Evolutionary conservation across 768 basidiomycete species (phyloP).

Genomic region (Suillus clintonianus): DNA sequence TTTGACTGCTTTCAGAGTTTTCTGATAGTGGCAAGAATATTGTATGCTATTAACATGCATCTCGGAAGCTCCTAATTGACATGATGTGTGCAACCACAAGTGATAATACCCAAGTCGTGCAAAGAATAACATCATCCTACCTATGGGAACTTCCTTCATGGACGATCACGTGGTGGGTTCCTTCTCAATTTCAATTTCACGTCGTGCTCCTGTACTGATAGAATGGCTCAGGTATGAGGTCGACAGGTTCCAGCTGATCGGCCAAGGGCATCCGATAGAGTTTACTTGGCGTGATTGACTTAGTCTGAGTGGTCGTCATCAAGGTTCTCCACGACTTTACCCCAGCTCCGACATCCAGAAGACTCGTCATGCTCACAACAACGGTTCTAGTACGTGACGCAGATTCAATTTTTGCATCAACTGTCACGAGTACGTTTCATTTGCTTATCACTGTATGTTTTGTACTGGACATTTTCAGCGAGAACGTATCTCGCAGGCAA

Average conservation of each 20-base stretch:
- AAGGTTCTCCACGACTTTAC: slow-evolving; percentile 69
- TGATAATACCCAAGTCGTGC: no score
- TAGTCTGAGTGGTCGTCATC: slow-evolving; percentile 53
- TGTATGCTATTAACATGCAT: neutral
- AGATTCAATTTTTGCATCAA: no score
- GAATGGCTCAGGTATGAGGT: slow-evolving; percentile 61
- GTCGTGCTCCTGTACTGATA: no score
- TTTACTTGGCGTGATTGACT: slow-evolving; percentile 67
- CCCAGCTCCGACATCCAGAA: slow-evolving; percentile 44
- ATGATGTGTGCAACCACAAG: neutral
- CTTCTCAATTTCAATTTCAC: neutral
- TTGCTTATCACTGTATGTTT: no score
- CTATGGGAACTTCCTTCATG: slow-evolving; percentile 54
- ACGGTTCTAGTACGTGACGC: no score
- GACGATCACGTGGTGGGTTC: slow-evolving; percentile 67
- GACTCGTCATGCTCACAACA: no score
- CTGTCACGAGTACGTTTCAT: no score
- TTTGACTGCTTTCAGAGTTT: neutral
- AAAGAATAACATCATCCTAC: no score
- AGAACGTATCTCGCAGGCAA: no score
- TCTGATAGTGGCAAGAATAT: neutral
- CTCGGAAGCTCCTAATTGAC: neutral
- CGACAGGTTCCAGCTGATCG: slow-evolving; percentile 67
- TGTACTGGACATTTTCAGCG: no score
- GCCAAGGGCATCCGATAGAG: slow-evolving; percentile 73